Conservation (phyloP, 192 early-diverging fungal genomes). For the Podila epigama region DNA sequence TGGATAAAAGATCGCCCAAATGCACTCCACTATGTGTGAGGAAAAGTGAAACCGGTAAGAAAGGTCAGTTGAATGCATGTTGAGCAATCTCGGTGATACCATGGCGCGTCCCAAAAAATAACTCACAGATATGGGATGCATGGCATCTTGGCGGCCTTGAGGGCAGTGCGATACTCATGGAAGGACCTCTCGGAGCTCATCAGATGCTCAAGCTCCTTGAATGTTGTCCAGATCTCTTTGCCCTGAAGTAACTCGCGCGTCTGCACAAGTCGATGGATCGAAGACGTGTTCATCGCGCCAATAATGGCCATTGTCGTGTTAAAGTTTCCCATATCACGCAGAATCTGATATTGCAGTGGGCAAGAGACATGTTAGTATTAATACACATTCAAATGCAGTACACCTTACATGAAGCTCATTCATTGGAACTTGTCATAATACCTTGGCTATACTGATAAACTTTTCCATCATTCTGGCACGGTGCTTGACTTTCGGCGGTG, state of each 20-base stretch:
- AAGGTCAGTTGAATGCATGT: too few relatives aligned
- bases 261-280: constrained; percentile 67
- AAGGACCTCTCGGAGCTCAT: constrained; percentile 76
- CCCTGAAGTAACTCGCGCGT: constrained; percentile 61
- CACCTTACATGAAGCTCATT: too few relatives aligned
- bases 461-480: constrained; percentile 71
- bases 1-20: constrained; percentile 72
- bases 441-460: constrained; percentile 75
- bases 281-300: constrained; percentile 70
- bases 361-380: neutral
- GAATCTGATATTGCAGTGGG: constrained; percentile 38
- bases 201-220: constrained; percentile 66
- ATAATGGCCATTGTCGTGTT: constrained; percentile 82
- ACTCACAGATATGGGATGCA: constrained; percentile 76
- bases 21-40: constrained; percentile 68
- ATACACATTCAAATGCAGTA: too few relatives aligned
- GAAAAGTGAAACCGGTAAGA: too few relatives aligned
- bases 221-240: constrained; percentile 59
- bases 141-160: constrained; percentile 62
- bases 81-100: too few relatives aligned
- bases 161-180: constrained; percentile 68
- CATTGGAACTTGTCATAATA: constrained; percentile 8
- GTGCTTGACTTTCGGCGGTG: constrained; percentile 64
- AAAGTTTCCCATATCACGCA: constrained; percentile 74
- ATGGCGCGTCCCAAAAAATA: neutral